Conservation (phyloP, 148 eudicot genomes). For the Pouteria glomerata region DNA sequence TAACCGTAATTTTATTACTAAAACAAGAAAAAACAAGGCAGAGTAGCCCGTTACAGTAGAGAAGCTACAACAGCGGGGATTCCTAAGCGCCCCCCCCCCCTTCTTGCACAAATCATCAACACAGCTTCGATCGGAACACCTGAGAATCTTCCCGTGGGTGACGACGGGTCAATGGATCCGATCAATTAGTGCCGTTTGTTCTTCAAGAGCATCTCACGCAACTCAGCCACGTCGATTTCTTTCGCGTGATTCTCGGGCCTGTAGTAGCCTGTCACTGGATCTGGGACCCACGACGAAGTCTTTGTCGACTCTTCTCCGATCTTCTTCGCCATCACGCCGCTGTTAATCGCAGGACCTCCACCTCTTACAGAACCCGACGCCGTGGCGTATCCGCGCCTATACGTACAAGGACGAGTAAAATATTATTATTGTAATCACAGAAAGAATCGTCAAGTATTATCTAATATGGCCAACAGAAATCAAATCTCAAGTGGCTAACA, state of each 20-base stretch:
- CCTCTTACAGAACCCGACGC: conserved; percentile 26
- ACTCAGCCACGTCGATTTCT: conserved; percentile 59
- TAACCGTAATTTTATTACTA: no score
- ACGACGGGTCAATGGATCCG: no score
- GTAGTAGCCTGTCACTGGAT: conserved; percentile 81
- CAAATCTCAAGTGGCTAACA: no score
- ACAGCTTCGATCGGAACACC: no score
- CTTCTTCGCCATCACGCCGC: conserved; percentile 31
- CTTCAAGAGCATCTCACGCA: conserved; percentile 53
- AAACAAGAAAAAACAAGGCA: no score
- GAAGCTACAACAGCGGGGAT: no score
- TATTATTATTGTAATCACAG: neutral
- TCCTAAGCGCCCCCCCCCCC: no score
- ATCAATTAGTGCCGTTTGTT: conserved; percentile 31
- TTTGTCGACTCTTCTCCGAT: conserved; percentile 28
- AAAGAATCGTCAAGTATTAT: neutral
- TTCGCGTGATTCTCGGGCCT: conserved; percentile 50
- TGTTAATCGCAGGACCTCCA: conserved; percentile 13
- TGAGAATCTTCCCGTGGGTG: no score
- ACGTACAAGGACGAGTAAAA: no score
- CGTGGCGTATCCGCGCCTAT: conserved; percentile 54
- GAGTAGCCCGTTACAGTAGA: no score
- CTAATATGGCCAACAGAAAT: no score
- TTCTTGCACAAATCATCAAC: no score
- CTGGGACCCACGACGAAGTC: conserved; percentile 66